A percentile compares a stretch with the other conserved stretches of the same genome.
phyloP scores from a whole-genome alignment of 2,329 filamentous ascomycete species.

The Karstenula rhodostoma region DNA sequence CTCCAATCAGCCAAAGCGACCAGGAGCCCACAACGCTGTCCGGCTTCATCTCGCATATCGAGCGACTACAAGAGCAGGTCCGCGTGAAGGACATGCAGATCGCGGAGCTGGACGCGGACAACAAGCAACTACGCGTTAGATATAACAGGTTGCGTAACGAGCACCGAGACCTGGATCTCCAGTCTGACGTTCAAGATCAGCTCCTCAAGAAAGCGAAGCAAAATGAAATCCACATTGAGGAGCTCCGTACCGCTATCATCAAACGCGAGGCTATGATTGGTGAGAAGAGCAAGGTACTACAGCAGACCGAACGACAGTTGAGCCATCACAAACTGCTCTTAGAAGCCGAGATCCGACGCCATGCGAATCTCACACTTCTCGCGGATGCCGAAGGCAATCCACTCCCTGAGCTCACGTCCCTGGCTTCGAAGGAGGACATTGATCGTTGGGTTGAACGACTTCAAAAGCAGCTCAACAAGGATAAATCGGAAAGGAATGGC shows the following conservation, averaged over 20 bases:
- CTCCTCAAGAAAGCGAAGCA: constrained; percentile 37
- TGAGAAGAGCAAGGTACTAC: constrained; percentile 42
- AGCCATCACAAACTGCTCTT: constrained; percentile 52
- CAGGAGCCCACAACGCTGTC: constrained; percentile 34
- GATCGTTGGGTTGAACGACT: constrained; percentile 46
- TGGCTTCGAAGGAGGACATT: constrained; percentile 45
- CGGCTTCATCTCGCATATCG: constrained; percentile 38
- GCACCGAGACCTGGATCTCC: constrained; percentile 31
- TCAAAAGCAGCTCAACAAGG: constrained; percentile 41
- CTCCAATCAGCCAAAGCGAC: constrained; percentile 26
- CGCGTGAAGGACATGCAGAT: constrained; percentile 39
- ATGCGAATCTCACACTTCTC: constrained; percentile 40
- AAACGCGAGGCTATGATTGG: constrained; percentile 42
- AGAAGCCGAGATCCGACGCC: constrained; percentile 51
- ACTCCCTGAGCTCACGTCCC: constrained; percentile 37
- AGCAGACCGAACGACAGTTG: constrained; percentile 44
- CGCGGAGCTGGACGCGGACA: constrained; percentile 33
- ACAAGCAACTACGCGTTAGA: constrained; percentile 27
- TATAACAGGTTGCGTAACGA: constrained; percentile 33
- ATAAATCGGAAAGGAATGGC: constrained; percentile 20
- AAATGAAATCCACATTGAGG: constrained; percentile 39
- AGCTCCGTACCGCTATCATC: constrained; percentile 39
- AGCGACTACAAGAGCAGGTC: constrained; percentile 44
- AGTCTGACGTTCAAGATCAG: constrained; percentile 40
- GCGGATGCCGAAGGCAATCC: constrained; percentile 31